A percentile compares a stretch with the other conserved stretches of the same genome.
These are phyloP conservation scores for Podospora conica DNA, from an alignment of 495 filamentous ascomycete species.

Conservation along the genomic window DNA sequence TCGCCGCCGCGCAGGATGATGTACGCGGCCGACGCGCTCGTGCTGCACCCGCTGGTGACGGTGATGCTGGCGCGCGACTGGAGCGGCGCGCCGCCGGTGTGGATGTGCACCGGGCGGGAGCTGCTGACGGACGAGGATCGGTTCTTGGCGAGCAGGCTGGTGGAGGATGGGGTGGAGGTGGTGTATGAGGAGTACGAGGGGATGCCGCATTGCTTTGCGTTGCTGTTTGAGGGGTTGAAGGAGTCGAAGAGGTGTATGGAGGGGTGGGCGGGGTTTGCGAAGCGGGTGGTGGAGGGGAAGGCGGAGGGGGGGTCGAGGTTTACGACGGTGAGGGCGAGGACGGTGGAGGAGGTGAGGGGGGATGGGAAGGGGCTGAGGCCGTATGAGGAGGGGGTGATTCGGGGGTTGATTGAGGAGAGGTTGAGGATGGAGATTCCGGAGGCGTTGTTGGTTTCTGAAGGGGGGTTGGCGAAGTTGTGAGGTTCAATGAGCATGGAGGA, in stretches of 20 bases:
- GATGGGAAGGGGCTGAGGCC: constrained; percentile 45
- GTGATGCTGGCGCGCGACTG: constrained; percentile 61
- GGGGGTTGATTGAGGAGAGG: constrained; percentile 30
- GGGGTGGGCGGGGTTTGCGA: constrained; percentile 53
- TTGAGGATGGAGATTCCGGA: not conserved
- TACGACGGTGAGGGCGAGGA: constrained; percentile 51
- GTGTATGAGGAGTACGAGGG: constrained; percentile 71
- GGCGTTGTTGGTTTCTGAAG: not conserved
- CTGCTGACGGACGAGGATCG: constrained; percentile 66
- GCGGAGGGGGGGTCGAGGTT: constrained; percentile 38
- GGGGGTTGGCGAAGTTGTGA: not conserved
- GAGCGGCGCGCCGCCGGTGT: constrained; percentile 64
- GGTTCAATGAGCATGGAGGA: no score
- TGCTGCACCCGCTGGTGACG: constrained; percentile 70
- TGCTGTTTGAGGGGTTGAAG: constrained; percentile 50
- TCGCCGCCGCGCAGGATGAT: constrained; percentile 62
- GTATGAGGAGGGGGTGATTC: constrained; percentile 53
- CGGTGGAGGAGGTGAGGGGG: constrained; percentile 45
- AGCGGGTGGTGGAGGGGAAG: constrained; percentile 26
- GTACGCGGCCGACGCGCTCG: constrained; percentile 56
- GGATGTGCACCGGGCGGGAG: constrained; percentile 72
- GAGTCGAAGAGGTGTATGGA: constrained; percentile 49
- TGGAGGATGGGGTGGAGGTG: constrained; percentile 56
- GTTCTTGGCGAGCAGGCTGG: constrained; percentile 54
- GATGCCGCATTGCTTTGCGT: constrained; percentile 83